Conservation (phyloP, 192 early-diverging fungal genomes). For the Coemansia sp. region DNA sequence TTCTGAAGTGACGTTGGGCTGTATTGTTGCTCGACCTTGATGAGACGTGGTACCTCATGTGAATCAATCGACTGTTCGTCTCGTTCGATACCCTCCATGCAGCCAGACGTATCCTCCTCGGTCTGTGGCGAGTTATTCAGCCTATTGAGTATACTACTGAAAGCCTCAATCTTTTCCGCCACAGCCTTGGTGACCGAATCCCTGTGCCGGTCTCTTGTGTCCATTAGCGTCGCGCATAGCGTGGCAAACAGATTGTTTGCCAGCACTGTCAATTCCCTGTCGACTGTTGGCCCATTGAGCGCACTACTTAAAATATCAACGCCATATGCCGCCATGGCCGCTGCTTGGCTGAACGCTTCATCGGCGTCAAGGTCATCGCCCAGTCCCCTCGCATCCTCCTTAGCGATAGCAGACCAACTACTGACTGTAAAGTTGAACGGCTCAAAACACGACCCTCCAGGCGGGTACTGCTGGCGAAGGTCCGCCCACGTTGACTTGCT, state of each 20-base stretch:
- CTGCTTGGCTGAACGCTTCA: background rate
- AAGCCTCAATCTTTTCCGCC: background rate
- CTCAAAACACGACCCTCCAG: background rate
- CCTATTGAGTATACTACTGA: no score
- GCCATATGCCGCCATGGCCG: background rate
- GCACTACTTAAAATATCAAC: background rate
- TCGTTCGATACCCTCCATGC: no score
- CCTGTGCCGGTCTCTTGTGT: background rate
- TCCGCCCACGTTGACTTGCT: background rate
- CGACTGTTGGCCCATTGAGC: background rate
- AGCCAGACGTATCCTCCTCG: no score
- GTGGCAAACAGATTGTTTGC: background rate
- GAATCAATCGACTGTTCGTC: no score
- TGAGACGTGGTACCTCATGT: no score
- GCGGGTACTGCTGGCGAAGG: background rate
- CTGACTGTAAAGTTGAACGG: background rate
- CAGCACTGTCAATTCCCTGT: background rate
- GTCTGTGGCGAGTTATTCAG: no score
- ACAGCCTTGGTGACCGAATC: background rate
- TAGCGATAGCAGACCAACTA: background rate
- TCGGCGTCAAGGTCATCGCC: background rate
- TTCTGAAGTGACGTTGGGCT: background rate
- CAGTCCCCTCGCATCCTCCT: background rate
- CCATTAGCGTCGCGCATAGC: background rate
- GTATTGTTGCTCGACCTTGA: background rate